Evolutionary conservation across 257 asterid species (phyloP).

Genomic region (Striga asiatica): DNA sequence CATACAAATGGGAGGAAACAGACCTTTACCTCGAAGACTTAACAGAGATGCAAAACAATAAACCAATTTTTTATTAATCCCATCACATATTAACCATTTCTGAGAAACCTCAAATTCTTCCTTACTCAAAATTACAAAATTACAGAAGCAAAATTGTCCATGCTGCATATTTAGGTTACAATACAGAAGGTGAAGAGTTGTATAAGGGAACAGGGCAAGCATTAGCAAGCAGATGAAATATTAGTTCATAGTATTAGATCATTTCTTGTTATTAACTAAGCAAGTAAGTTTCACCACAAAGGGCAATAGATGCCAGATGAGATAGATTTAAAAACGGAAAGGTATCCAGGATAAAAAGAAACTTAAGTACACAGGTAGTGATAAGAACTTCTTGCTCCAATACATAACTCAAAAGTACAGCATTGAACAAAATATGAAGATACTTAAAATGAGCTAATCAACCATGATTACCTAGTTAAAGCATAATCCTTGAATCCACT

Average conservation of each 20-base stretch:
- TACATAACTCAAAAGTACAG: not conserved
- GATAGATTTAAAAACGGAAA: not conserved
- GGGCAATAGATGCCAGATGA: not conserved
- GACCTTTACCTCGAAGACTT: not conserved
- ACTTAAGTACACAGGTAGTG: not conserved
- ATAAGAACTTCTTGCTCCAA: slow-evolving; percentile 3
- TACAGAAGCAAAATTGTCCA: too few species aligned
- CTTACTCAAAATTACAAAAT: too few species aligned
- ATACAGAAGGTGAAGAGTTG: too few species aligned
- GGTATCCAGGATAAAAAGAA: not conserved
- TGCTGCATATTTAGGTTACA: too few species aligned
- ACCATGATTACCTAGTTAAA: slow-evolving; percentile 52
- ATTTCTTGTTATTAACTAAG: not conserved
- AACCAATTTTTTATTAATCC: not conserved
- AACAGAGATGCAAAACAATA: not conserved
- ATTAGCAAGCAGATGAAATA: not conserved
- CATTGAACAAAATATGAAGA: not conserved
- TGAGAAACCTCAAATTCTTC: not conserved
- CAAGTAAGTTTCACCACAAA: not conserved
- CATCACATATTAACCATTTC: not conserved
- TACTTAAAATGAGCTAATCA: not conserved
- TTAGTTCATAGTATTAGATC: not conserved
- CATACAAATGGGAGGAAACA: not conserved
- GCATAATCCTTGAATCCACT: slow-evolving; percentile 91
- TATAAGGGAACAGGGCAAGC: slow-evolving; percentile 6